Conservation (phyloP, 1,284 basidiomycete species). For the Pyrrhoderma noxium region DNA sequence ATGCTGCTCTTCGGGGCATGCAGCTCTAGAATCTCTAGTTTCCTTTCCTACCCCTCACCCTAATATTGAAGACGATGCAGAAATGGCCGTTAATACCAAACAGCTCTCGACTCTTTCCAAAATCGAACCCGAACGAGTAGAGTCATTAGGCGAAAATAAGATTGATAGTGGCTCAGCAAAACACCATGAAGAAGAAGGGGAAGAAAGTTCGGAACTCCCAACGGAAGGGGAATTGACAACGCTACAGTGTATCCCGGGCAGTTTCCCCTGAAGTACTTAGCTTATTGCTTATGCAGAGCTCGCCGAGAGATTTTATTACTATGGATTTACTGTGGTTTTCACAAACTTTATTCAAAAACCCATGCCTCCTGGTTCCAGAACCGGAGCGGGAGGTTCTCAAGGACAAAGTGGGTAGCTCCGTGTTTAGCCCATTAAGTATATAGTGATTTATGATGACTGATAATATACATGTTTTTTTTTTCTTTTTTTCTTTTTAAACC, state of each 20-base stretch:
- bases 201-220: constrained; percentile 42
- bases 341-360: constrained; percentile 69
- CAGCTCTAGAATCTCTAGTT: not conserved
- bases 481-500: too few species aligned
- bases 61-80: not conserved
- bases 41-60: not conserved
- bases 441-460: too few species aligned
- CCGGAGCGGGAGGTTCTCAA: constrained; percentile 50
- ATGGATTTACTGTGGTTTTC: constrained; percentile 50
- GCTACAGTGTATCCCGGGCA: constrained; percentile 56
- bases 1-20: not conserved
- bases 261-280: constrained; percentile 59
- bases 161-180: not conserved
- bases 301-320: constrained; percentile 72
- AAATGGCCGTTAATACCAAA: not conserved
- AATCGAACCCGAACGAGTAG: not conserved
- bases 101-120: not conserved
- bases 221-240: constrained; percentile 59
- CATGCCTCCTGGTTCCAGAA: constrained; percentile 57
- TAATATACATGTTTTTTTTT: too few species aligned
- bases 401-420: constrained; percentile 31
- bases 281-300: constrained; percentile 62
- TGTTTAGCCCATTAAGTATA: constrained; percentile 1
- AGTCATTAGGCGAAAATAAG: not conserved
- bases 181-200: too few species aligned